Base-by-base conservation (phyloP, 2,329 filamentous ascomycete species). In the Scleromitrula shiraiana region DNA sequence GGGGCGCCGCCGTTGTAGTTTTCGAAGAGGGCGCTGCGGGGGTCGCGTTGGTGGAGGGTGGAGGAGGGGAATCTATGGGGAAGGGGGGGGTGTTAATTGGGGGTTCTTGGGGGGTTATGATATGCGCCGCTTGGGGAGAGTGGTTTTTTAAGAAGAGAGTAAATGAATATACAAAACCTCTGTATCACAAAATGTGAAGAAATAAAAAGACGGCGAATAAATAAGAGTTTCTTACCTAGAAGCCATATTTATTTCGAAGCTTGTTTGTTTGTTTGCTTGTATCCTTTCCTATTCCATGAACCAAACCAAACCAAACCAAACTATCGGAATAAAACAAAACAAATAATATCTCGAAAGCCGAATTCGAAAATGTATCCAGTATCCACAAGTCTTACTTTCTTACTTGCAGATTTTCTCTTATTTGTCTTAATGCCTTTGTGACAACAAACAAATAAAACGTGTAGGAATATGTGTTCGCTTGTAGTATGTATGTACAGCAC, bases 21-120 rank as follows among this genome's bases (percentile, higher is more conserved):
- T 57, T 85, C 83, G 68, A 89, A 89, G 55, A 89, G 79, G 56
- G 82, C 81, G 63, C 78, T 83, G 62, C 84, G 73, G 61, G 80
- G 76, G 70, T 87, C 74, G 70, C 84, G 77, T 71, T 88, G 84
- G 66, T 88, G 84, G 53, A 88, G 77, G 56, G 75, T 76, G 40
- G 81, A 83, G 59, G 75, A 69, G 58, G 78, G 75, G 66, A 86
- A 87, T 71, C 83, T 85, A 53, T 50, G 14, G 54, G 17, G 35
- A 26, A 9, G 22, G 5, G n/a, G 8, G 8, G 10, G 7, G 27
- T n/a, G 14, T 48, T 22, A 30, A 32, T 14, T 32, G 3, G 14
- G 10, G 10, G 9, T 40, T 9, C 7, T 29, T 8, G 15, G 20
- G 35, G 27, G n/a, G 20, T n/a, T n/a, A n/a, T n/a, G n/a, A n/a